phyloP scores from a whole-genome alignment of 2,329 filamentous ascomycete species.

The Sporothrix euskadiensis region DNA sequence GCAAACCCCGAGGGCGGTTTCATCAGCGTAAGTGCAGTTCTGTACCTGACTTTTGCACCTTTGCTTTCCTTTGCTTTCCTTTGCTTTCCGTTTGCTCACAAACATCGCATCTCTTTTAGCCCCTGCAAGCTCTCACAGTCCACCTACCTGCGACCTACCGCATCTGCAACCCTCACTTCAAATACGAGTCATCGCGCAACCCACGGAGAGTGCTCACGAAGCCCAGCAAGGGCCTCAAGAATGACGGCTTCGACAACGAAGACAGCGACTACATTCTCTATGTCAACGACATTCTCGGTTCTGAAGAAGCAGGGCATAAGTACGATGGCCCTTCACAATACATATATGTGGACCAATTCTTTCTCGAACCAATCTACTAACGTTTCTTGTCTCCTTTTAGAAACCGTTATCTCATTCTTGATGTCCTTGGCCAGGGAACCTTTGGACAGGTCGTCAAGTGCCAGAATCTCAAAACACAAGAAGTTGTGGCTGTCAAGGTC shows the following conservation, averaged over 20 bases:
- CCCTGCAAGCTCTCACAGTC: slow-evolving; percentile 89
- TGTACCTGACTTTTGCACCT: slow-evolving; percentile 19
- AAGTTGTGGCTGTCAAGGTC: slow-evolving; percentile 97
- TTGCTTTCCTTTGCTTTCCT: background rate
- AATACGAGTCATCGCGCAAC: slow-evolving; percentile 97
- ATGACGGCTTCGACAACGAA: slow-evolving; percentile 98
- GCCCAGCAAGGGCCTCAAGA: slow-evolving; percentile 97
- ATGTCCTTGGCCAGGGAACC: slow-evolving; percentile 94
- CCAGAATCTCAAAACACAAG: slow-evolving; percentile 96
- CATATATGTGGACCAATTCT: too few relatives aligned
- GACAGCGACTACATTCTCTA: slow-evolving; percentile 99
- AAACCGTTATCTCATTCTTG: slow-evolving; percentile 94
- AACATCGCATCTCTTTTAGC: slow-evolving; percentile 51
- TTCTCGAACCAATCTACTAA: slow-evolving; percentile 9
- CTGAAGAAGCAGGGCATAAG: slow-evolving; percentile 98
- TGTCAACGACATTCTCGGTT: slow-evolving; percentile 96
- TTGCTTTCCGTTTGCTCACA: slow-evolving; percentile 27
- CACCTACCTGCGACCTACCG: slow-evolving; percentile 94
- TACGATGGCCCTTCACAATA: slow-evolving; percentile 45
- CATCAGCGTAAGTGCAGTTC: slow-evolving; percentile 72
- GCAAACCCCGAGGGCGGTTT: slow-evolving; percentile 97
- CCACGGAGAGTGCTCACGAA: slow-evolving; percentile 94
- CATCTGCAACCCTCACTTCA: slow-evolving; percentile 97
- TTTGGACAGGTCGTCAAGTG: slow-evolving; percentile 99
- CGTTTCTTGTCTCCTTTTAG: slow-evolving; percentile 44